Evolutionary conservation across 192 early-diverging fungal genomes (phyloP), one percentile per base, ranked within the genome.

Genomic region (Glomus cerebriforme): DNA sequence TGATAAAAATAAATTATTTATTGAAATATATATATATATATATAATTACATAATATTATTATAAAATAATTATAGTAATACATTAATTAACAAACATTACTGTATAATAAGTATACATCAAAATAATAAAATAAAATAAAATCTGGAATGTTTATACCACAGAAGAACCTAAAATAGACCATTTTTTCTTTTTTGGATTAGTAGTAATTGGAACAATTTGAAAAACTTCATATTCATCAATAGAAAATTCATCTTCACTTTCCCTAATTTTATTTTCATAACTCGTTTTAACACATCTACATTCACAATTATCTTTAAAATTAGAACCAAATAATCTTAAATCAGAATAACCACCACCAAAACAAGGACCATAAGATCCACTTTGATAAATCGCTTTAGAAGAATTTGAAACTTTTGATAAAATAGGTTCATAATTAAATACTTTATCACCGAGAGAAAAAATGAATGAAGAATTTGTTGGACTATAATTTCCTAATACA

Each of bases 211-310:
- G 49, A 63, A 27, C 2, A 29, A 63, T 63, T 63, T 63, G 62
- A 63, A 63, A 63, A 12, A 63, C 24, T 63, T 29, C 27, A 63
- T 63, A 63, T 63, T 63, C 62, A 63, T 63, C 62, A 63, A 63
- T 63, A 26, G 60, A 63, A 63, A 63, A 63, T 29, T 29, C 24
- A 12, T 12, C n/a, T 63, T 54, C 49, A 54, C 19, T 22, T 6
- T 54, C 49, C 49, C 62, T 27, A 63, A 63, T 63, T 15, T 15
- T 29, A 63, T 27, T 2, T 63, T 63, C 62, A 29, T 63, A 63
- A 63, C 27, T 63, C 3, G n/a, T 24, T 63, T 63, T 12, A 24
- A 63, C 62, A 26, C 62, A 63, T 12, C 62, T 27, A 63, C 24
- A 63, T 63, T 24, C 62, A 24, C 27, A 12, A 12, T 63, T 63